Base-by-base conservation (phyloP, 352 stramenopile species). In the Lagenidium giganteum region DNA sequence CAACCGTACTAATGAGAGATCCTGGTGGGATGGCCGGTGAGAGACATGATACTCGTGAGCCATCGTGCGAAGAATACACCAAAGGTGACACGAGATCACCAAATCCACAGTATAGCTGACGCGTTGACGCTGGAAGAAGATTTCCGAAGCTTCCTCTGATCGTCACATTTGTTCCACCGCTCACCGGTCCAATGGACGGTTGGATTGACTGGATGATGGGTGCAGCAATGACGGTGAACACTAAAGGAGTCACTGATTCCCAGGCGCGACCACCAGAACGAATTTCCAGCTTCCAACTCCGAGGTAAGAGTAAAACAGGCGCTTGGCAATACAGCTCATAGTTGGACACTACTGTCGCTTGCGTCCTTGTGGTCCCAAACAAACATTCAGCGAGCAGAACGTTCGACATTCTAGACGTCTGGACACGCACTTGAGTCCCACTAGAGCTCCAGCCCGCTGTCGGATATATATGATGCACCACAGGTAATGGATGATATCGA, bases 151-250 rank as follows among this genome's bases (percentile, higher is more conserved):
- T 28, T 0, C 54, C 59, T 4, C 11, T 14, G 2, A 68, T n/a
- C 13, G 27, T 41, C 14, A 68, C 31, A 7, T 38, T 23, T 4
- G 59, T 57, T 11, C 55, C 47, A 26, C 59, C 59, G 23, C 45
- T 25, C 14, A 51, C 21, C 1, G 44, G 11, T 4, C 59, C 59
- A 11, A 60, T 14, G 1, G 42, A 37, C 1, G 54, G 59, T 11
- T 47, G 37, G 4, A 61, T 36, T 6, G 12, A 32, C 7, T 41
- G 20, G 14, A 64, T 46, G 1, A 12, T n/a, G 5, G 54, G 50
- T 29, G 28, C 26, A n/a, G 25, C n/a, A 17, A 61, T 22, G 4
- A 8, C 31, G 17, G 43, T 25, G 38, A 44, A 66, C 14, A 16
- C 17, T 4, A 54, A 36, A n/a, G 40, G 28, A 26, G 36, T 7